Evolutionary conservation across 257 asterid genomes (phyloP).

Genomic region (Buddleja alternifolia): DNA sequence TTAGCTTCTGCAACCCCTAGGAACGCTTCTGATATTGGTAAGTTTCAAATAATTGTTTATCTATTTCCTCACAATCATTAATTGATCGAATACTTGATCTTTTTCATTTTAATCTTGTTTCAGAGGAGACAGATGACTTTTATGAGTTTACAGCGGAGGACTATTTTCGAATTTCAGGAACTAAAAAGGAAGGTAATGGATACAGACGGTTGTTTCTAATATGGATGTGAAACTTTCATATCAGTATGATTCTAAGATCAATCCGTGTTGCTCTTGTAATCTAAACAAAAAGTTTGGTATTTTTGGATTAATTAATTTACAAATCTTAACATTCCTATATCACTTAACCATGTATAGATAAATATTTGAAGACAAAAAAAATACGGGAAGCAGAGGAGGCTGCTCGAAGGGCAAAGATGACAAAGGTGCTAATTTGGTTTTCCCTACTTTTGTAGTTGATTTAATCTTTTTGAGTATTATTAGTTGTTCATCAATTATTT

Average conservation of each 20-base stretch:
- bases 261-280: conserved; percentile 9
- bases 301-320: neutral
- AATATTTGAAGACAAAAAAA: conserved; percentile 80
- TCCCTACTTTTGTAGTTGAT: conserved; percentile 3
- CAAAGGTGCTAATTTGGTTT: conserved; percentile 64
- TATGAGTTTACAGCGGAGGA: conserved; percentile 95
- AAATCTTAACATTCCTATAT: conserved; percentile 14
- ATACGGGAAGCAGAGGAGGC: conserved; percentile 88
- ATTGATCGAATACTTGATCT: conserved; percentile 8
- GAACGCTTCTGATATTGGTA: conserved; percentile 60
- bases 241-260: conserved; percentile 13
- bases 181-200: conserved; percentile 82
- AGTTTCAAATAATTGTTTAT: neutral
- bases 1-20: conserved; percentile 51
- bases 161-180: conserved; percentile 68
- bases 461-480: neutral
- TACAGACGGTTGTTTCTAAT: conserved; percentile 3
- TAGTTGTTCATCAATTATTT: neutral
- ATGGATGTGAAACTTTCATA: conserved; percentile 7
- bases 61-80: conserved; percentile 19
- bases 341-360: conserved; percentile 51
- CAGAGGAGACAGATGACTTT: conserved; percentile 83
- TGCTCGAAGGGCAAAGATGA: conserved; percentile 83
- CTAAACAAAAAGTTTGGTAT: neutral
- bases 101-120: conserved; percentile 17